These are phyloP conservation scores for Fusarium sterilihyphosum DNA, from an alignment of 2,329 filamentous ascomycete species.

Conservation along the genomic window DNA sequence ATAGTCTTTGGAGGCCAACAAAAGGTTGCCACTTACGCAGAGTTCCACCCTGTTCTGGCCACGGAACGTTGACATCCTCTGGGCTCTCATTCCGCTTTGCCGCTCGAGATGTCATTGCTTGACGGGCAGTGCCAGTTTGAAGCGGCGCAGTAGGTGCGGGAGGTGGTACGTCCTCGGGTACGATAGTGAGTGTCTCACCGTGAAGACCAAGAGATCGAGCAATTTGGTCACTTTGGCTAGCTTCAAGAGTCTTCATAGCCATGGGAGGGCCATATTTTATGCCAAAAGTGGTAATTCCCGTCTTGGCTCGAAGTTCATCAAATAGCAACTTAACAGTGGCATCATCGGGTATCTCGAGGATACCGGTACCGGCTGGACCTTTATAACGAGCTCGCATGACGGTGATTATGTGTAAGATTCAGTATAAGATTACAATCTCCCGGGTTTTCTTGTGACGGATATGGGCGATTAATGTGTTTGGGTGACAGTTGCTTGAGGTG, in stretches of 20 bases:
- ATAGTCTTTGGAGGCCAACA: neutral
- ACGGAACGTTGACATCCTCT: slow-evolving; percentile 55
- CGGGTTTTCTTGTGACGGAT: neutral
- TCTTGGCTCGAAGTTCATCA: slow-evolving; percentile 68
- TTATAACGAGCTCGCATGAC: slow-evolving; percentile 79
- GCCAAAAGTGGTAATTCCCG: slow-evolving; percentile 72
- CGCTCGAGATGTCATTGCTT: neutral
- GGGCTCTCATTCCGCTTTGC: slow-evolving; percentile 27
- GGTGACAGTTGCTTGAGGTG: neutral
- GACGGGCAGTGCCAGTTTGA: slow-evolving; percentile 5
- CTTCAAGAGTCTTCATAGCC: slow-evolving; percentile 71
- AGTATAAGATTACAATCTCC: neutral
- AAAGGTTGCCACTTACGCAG: slow-evolving; percentile 51
- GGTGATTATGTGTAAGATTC: neutral
- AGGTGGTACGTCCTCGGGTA: slow-evolving; percentile 50
- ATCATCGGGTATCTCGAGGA: slow-evolving; percentile 73
- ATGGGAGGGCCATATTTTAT: slow-evolving; percentile 86
- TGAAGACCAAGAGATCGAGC: slow-evolving; percentile 60
- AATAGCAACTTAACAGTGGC: slow-evolving; percentile 73
- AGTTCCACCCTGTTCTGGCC: slow-evolving; percentile 61
- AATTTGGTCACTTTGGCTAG: slow-evolving; percentile 61
- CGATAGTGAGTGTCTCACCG: slow-evolving; percentile 62
- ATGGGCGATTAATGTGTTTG: neutral
- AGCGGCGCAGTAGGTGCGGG: slow-evolving; percentile 16
- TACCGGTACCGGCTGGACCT: slow-evolving; percentile 77